phyloP scores from a whole-genome alignment of 129 eudicot genomes.

The Helichrysum umbraculigerum region DNA sequence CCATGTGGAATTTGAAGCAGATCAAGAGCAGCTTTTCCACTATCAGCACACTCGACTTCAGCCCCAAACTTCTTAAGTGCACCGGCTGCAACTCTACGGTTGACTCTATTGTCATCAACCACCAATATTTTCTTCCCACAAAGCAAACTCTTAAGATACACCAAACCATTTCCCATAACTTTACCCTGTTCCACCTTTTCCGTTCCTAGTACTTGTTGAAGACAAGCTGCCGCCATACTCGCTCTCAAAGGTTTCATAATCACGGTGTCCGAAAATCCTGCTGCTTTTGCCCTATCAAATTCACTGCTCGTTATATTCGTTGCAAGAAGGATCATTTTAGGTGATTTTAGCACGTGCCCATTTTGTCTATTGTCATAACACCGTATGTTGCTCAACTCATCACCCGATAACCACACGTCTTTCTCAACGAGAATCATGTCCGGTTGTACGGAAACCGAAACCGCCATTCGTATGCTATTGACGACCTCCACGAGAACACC shows the following conservation, averaged over 20 bases:
- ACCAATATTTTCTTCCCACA: constrained; percentile 75
- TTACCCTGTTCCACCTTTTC: constrained; percentile 47
- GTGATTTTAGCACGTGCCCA: constrained; percentile 35
- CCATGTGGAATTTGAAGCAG: constrained; percentile 65
- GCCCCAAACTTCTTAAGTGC: constrained; percentile 83
- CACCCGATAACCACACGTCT: constrained; percentile 65
- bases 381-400: constrained; percentile 35
- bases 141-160: constrained; percentile 54
- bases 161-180: constrained; percentile 40
- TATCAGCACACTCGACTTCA: constrained; percentile 73
- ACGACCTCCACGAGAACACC: constrained; percentile 57
- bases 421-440: constrained; percentile 83
- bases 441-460: constrained; percentile 36
- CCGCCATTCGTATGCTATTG: constrained; percentile 42
- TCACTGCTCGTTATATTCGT: constrained; percentile 60
- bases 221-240: constrained; percentile 78
- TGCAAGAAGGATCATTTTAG: constrained; percentile 74
- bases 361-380: constrained; percentile 16
- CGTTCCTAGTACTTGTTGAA: constrained; percentile 62
- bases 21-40: constrained; percentile 75
- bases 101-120: constrained; percentile 81
- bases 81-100: constrained; percentile 93
- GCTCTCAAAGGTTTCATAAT: constrained; percentile 86
- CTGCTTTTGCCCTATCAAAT: constrained; percentile 60
- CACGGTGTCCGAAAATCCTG: constrained; percentile 71